Percentiles rank a stretch among this genome's conserved stretches.
phyloP scores from a whole-genome alignment of 2,329 filamentous ascomycete genomes.

The Magnaporthales sp. region DNA sequence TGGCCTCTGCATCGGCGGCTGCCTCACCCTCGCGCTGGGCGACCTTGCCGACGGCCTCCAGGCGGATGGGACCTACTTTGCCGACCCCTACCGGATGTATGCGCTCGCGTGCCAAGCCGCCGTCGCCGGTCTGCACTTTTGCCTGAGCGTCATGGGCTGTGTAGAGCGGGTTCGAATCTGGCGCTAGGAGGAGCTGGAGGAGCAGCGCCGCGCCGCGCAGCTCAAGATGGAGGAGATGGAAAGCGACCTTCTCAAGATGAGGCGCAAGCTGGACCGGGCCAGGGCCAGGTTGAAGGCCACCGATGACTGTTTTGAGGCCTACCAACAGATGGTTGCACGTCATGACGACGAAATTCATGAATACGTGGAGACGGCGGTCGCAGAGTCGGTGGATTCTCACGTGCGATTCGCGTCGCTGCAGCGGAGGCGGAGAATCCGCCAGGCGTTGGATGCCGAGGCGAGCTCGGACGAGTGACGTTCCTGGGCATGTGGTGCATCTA shows the following conservation, averaged over 20 bases:
- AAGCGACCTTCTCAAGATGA: background rate
- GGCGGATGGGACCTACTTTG: background rate
- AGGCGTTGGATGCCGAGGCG: background rate
- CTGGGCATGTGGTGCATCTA: background rate
- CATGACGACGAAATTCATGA: background rate
- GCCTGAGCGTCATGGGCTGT: conserved; percentile 1
- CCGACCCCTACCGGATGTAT: conserved; percentile 5
- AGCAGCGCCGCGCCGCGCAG: background rate
- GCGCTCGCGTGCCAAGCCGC: conserved; percentile 2
- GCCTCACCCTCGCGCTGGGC: conserved; percentile 2
- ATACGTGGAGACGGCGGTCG: background rate
- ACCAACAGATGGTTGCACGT: background rate
- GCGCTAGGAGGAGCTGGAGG: background rate
- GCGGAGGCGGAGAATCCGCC: background rate
- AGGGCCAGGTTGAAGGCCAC: background rate
- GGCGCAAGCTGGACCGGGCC: background rate
- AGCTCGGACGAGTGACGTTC: background rate
- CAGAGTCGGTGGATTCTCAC: background rate
- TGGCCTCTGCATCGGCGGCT: conserved; percentile 3
- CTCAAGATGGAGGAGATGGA: background rate
- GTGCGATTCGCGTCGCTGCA: background rate
- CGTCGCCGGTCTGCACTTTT: background rate
- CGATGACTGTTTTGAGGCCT: background rate
- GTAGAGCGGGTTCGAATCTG: conserved; percentile 2
- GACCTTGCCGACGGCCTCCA: conserved; percentile 2